Base-by-base conservation (phyloP, 345 rosid species). In the Linum usitatissimum region DNA sequence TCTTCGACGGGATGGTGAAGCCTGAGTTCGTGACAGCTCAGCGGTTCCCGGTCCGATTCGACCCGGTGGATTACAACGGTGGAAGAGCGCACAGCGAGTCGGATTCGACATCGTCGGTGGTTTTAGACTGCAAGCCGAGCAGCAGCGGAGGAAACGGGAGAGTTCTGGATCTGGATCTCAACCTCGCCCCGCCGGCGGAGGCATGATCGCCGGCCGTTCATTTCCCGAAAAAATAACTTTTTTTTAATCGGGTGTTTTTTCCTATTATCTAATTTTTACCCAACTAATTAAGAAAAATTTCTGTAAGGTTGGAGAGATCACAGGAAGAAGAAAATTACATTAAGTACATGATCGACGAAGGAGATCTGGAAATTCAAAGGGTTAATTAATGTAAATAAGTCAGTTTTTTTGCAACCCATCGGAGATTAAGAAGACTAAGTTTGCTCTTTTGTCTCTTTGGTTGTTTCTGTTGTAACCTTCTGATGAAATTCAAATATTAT, bases 111-210 rank as follows among this genome's bases (percentile, higher is more conserved):
- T 76, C 80, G 2, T 71, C 87, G 0, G 72, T 64, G 13, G 77
- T 75, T 21, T 12, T 45, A 9, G 84, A 79, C 20, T 71, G 68
- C 42, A 73, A 78, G 71, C 73, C 76, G 1, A 67, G 17, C 51
- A 15, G 51, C 51, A 45, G 4, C 3, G 15, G 51, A 4, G 51
- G 51, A 45, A 45, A 17, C 51, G 51, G 67, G 19, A 63, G 58
- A 3, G 68, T 60, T 60, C 72, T 73, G 6, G 73, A 69, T 66
- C 71, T 87, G 17, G 97, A 90, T 65, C 95, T 87, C 34, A 86
- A 90, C 60, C 79, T 83, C 62, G 83, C 85, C 34, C 86, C 97
- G 6, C 83, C 90, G 3, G 76, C 75, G 5, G 90, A 83, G 21
- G 80, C 84, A 36, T 89, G 79, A 81, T 12, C 2, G 28, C 28